Evolutionary conservation across 371 early-diverging fungal genomes (phyloP), one percentile per base, ranked within the genome.

Genomic region (Mucor piriformis): DNA sequence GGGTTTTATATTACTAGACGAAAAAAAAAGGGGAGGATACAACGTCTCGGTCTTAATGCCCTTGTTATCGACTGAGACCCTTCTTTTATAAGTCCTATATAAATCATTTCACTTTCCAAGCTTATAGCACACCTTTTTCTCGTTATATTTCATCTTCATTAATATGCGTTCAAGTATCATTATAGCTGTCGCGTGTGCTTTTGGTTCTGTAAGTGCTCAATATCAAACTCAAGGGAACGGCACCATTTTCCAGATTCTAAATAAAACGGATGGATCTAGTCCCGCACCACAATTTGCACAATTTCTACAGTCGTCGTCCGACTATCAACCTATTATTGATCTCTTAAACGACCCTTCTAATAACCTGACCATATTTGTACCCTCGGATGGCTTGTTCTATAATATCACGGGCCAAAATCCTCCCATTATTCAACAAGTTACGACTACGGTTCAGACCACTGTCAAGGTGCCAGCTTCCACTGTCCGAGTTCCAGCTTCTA

Each of bases 281-380:
- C 76, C 76, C 7, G 67, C 72, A 15, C 54, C 61, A 10, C 54
- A 69, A 29, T 65, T 75, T 56, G 43, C 64, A 6, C 48, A 67
- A 21, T 49, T 69, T 10, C 38, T 75, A 18, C 53, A 56, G n/a
- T 69, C 69, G 0, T 68, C 68, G 25, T 55, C 59, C 10, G 72
- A 71, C 24, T 69, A 61, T 42, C 50, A 52, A 7, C 61, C 72
- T 1, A 55, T 75, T 3, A 11, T 75, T 40, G 54, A 69, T n/a
- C 20, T 75, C 2, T 37, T 75, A 10, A 52, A 57, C 15, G 56
- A 68, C 27, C 52, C 76, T 11, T 24, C 16, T 0, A 67, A 63
- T 13, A 70, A 71, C 50, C 32, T 64, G 1, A 75, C 76, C 2
- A 10, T 75, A 0, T 75, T 75, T 57, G 66, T 67, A 2, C 76